Evolutionary conservation across 106 monocot species (phyloP).

Genomic region (Triglochin maritima): DNA sequence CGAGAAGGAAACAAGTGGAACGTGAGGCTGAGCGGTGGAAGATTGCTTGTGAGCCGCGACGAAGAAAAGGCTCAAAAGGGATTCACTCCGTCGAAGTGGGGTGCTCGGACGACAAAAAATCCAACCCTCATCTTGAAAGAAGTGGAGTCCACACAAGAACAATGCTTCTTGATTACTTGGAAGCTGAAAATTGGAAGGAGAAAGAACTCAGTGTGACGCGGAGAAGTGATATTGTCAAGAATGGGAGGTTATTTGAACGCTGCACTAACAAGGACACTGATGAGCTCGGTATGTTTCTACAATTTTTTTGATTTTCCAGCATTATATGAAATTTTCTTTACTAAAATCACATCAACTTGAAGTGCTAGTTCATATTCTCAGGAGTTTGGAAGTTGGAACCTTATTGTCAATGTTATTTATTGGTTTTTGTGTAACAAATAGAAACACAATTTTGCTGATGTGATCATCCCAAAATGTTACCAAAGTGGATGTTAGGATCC

Average conservation of each 20-base stretch:
- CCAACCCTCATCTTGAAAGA: neutral
- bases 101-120: conserved; percentile 17
- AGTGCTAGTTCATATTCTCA: too few relatives aligned
- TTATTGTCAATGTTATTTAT: too few relatives aligned
- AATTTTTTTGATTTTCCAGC: neutral
- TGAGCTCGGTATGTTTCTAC: conserved; percentile 37
- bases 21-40: conserved; percentile 57
- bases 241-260: conserved; percentile 17
- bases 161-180: conserved; percentile 46
- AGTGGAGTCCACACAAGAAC: conserved; percentile 11
- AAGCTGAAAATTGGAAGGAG: conserved; percentile 37
- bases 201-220: conserved; percentile 3
- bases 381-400: too few relatives aligned
- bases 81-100: conserved; percentile 11
- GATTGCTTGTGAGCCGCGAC: conserved; percentile 24
- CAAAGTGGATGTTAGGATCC: too few relatives aligned
- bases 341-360: neutral
- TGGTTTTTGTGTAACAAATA: too few relatives aligned
- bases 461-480: too few relatives aligned
- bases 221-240: conserved; percentile 3
- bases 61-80: conserved; percentile 15
- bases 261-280: conserved; percentile 22
- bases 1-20: conserved; percentile 71
- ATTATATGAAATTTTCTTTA: neutral
- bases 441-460: too few relatives aligned